phyloP scores from a whole-genome alignment of 2,329 filamentous ascomycete genomes.

The Stagonosporopsis tanaceti region DNA sequence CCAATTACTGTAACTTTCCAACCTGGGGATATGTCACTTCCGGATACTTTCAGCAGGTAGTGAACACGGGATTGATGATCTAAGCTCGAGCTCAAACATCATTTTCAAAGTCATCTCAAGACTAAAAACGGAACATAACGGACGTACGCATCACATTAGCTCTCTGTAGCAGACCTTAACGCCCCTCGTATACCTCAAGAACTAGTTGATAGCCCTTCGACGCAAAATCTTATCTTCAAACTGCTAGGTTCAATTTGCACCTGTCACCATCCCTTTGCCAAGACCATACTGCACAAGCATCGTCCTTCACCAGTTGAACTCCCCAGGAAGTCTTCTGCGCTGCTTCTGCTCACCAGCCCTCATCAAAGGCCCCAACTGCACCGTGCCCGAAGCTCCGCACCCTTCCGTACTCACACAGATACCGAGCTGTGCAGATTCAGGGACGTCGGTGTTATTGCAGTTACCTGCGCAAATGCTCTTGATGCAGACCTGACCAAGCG shows the following conservation, averaged over 20 bases:
- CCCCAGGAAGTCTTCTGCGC: slow-evolving; percentile 8
- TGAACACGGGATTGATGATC: not conserved
- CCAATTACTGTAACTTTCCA: not conserved
- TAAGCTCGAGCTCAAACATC: not conserved
- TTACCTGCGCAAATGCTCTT: slow-evolving; percentile 26
- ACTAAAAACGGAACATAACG: not conserved
- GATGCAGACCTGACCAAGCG: slow-evolving; percentile 29
- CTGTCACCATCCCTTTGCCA: not conserved
- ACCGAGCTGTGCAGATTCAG: slow-evolving; percentile 13
- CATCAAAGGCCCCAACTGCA: slow-evolving; percentile 24
- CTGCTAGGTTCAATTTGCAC: not conserved
- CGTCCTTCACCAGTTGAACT: slow-evolving; percentile 2
- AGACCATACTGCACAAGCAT: not conserved
- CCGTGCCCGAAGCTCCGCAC: slow-evolving; percentile 26
- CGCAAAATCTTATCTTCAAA: not conserved
- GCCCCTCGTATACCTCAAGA: not conserved
- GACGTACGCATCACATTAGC: slow-evolving; percentile 5
- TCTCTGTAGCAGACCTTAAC: not conserved
- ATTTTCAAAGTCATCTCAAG: not conserved
- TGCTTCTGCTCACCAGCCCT: slow-evolving; percentile 25
- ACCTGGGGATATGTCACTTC: not conserved
- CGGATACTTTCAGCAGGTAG: not conserved
- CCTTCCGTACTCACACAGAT: slow-evolving; percentile 32
- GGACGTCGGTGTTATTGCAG: slow-evolving; percentile 18
- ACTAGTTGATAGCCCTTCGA: too few relatives aligned